Evolutionary conservation across 257 asterid species (phyloP).

Genomic region (Nicotiana benthamiana): DNA sequence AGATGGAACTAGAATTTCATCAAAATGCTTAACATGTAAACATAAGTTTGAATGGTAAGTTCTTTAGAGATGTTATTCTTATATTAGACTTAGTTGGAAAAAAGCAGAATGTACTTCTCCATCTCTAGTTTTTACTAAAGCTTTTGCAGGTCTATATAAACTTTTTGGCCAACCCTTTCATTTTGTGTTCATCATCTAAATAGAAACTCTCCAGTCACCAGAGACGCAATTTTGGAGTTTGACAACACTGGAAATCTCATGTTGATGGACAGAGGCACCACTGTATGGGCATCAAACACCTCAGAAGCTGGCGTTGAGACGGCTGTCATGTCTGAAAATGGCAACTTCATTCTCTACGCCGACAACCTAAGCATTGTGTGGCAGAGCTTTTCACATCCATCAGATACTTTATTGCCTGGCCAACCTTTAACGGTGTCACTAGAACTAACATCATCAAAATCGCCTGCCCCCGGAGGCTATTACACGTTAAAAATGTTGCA

Average conservation of each 20-base stretch:
- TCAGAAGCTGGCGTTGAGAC: slow-evolving; percentile 32
- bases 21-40: neutral
- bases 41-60: neutral
- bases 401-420: slow-evolving; percentile 84
- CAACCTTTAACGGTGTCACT: slow-evolving; percentile 50
- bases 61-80: neutral
- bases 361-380: slow-evolving; percentile 31
- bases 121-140: slow-evolving; percentile 36
- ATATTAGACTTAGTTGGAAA: neutral
- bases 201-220: slow-evolving; percentile 77
- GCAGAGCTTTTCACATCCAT: slow-evolving; percentile 80
- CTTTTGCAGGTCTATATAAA: slow-evolving; percentile 37
- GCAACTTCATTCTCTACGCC: slow-evolving; percentile 60
- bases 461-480: slow-evolving; percentile 51
- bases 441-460: slow-evolving; percentile 51
- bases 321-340: slow-evolving; percentile 61
- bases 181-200: slow-evolving; percentile 64
- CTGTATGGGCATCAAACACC: slow-evolving; percentile 79
- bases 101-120: slow-evolving; percentile 18
- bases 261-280: slow-evolving; percentile 37
- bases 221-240: slow-evolving; percentile 63
- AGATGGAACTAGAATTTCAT: neutral
- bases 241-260: slow-evolving; percentile 52
- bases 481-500: slow-evolving; percentile 79
- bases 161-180: slow-evolving; percentile 39